A percentile compares a stretch with the other conserved stretches of the same genome.
These are phyloP conservation scores for Biscogniauxia marginata DNA, from an alignment of 2,329 filamentous ascomycete species.

Conservation along the genomic window DNA sequence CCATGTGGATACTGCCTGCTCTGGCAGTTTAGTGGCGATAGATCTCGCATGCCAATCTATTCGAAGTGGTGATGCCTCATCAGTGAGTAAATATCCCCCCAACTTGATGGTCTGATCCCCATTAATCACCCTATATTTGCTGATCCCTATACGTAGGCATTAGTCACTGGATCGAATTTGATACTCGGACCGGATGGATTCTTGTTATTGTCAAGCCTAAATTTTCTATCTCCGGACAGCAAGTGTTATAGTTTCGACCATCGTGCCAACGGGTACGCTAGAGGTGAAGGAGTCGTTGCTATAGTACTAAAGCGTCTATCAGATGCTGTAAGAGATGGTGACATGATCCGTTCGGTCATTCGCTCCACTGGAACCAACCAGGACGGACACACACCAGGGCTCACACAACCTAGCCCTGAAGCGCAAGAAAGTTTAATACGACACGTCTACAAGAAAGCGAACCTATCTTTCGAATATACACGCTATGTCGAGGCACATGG, in stretches of 20 bases:
- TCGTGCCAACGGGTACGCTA: conserved; percentile 35
- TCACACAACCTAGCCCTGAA: conserved; percentile 29
- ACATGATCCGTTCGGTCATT: conserved; percentile 39
- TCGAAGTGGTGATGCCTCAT: conserved; percentile 22
- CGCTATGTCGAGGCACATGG: conserved; percentile 35
- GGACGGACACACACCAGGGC: conserved; percentile 28
- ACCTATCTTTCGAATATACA: conserved; percentile 19
- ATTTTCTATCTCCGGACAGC: conserved; percentile 40
- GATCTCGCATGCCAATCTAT: conserved; percentile 24
- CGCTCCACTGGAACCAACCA: conserved; percentile 31
- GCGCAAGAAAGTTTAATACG: conserved; percentile 35
- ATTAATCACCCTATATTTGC: conserved; percentile 6
- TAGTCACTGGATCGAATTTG: conserved; percentile 35
- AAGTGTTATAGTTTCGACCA: conserved; percentile 29
- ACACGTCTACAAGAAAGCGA: conserved; percentile 31
- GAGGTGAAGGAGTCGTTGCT: conserved; percentile 50
- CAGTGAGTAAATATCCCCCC: conserved; percentile 14
- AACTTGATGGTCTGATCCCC: conserved; percentile 9
- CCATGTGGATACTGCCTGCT: conserved; percentile 40
- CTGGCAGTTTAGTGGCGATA: conserved; percentile 34
- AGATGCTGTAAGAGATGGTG: conserved; percentile 42
- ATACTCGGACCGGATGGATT: conserved; percentile 30
- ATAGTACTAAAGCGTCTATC: conserved; percentile 51
- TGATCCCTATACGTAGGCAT: conserved; percentile 24
- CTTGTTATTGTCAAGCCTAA: conserved; percentile 28